A percentile compares a stretch with the other conserved stretches of the same genome.
phyloP scores from a whole-genome alignment of 129 eudicot species.

The carrot (Daucus carota) region DNA sequence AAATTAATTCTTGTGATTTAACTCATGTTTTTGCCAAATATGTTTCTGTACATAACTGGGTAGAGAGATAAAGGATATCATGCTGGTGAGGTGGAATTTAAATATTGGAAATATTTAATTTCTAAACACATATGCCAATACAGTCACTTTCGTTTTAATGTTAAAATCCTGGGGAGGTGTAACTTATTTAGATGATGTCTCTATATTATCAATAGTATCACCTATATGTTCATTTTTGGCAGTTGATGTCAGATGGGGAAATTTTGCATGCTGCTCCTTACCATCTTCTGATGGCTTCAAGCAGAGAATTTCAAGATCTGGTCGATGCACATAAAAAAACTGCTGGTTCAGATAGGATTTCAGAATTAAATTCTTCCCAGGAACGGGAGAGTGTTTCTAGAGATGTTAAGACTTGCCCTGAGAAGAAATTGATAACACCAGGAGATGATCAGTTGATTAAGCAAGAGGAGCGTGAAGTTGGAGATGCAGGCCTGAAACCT shows the following conservation, averaged over 20 bases:
- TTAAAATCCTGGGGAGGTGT: neutral
- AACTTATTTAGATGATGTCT: neutral
- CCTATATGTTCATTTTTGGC: constrained; percentile 21
- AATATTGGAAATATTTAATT: neutral
- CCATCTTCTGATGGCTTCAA: constrained; percentile 46
- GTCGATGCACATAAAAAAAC: constrained; percentile 94
- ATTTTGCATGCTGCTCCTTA: constrained; percentile 71
- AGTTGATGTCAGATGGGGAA: constrained; percentile 92
- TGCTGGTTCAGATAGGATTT: constrained; percentile 63
- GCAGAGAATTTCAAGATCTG: constrained; percentile 69
- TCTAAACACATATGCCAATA: neutral
- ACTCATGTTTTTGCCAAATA: neutral
- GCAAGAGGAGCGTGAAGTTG: constrained; percentile 88
- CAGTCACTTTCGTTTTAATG: neutral
- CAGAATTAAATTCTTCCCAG: constrained; percentile 40
- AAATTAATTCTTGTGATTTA: neutral
- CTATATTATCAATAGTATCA: neutral
- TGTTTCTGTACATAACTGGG: neutral
- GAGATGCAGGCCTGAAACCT: constrained; percentile 79
- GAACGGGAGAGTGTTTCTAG: constrained; percentile 25
- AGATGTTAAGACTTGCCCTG: constrained; percentile 29
- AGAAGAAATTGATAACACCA: constrained; percentile 21
- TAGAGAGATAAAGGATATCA: neutral
- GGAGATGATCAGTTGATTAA: constrained; percentile 66
- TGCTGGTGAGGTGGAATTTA: neutral